Percentiles rank a stretch among this genome's conserved stretches.
These are phyloP conservation scores for Berberis vulgaris DNA, from an alignment of 164 flowering plant genomes.

Conservation along the genomic window DNA sequence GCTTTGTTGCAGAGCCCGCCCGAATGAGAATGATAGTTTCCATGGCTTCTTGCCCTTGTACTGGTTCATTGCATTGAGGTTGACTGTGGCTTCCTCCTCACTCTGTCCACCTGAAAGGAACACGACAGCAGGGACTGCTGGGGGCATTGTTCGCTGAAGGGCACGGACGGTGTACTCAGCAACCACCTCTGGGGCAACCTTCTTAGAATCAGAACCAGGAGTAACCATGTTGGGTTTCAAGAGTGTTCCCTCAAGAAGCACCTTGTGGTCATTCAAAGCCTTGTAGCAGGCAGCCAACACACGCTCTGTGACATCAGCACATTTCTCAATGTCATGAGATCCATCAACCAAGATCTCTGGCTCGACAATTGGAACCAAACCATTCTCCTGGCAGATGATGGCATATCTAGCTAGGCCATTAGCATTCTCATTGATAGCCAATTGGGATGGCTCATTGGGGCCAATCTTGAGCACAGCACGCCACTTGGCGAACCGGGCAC, in stretches of 20 bases:
- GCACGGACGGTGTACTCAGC: constrained; percentile 69
- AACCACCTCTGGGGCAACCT: constrained; percentile 54
- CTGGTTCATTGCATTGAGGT: constrained; percentile 72
- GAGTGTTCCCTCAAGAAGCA: constrained; percentile 68
- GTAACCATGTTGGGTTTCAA: constrained; percentile 87
- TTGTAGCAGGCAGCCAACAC: constrained; percentile 77
- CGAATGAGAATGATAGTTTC: constrained; percentile 67
- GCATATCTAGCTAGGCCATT: constrained; percentile 71
- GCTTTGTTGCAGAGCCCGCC: constrained; percentile 74
- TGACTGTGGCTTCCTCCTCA: constrained; percentile 68
- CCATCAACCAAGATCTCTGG: constrained; percentile 86
- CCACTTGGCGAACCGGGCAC: constrained; percentile 80
- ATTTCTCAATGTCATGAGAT: constrained; percentile 50
- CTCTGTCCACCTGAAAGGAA: constrained; percentile 80
- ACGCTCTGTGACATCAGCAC: constrained; percentile 66
- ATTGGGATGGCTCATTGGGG: constrained; percentile 53
- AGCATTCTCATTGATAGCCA: constrained; percentile 64
- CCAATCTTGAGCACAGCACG: constrained; percentile 74
- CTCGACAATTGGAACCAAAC: constrained; percentile 72
- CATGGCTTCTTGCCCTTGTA: constrained; percentile 72
- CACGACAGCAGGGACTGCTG: constrained; percentile 76
- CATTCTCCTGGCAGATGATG: constrained; percentile 71
- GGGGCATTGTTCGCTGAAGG: constrained; percentile 57
- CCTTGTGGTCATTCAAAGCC: constrained; percentile 74
- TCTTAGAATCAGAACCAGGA: constrained; percentile 61